Base-by-base conservation (phyloP, 2,329 filamentous ascomycete species). In the Fusarium torreyae region DNA sequence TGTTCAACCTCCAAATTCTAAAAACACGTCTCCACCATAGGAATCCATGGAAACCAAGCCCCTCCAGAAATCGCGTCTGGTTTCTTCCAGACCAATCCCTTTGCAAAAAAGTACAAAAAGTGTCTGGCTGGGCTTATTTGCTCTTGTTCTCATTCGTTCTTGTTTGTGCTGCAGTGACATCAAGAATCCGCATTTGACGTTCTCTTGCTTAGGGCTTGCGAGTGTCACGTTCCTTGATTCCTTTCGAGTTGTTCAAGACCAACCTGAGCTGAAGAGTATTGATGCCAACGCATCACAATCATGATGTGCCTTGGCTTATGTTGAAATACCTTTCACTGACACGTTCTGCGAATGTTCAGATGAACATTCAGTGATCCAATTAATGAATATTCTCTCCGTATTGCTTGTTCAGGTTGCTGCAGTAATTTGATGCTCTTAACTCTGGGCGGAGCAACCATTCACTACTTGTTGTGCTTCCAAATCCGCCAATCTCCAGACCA, bases 11-110 rank as follows among this genome's bases (percentile, higher is more conserved):
- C 62, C 51, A 64, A 42, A 51, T 40, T 64, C 34, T 26, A 44
- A 36, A 55, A 49, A 70, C 67, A 69, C 66, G 67, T 69, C 67
- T 70, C 67, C 67, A 69, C 67, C 67, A 52, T 17, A 28, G 42
- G 53, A 60, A 40, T 49, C 55, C 46, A n/a, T 33, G 8, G 15
- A 49, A 38, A 63, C 28, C 42, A 40, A 45, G 34, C 46, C 51
- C 57, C 49, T 55, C 56, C 42, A 38, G 39, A 34, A 34, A 34
- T 55, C 67, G 67, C 67, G 67, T 68, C 50, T 60, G 53, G 58
- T 40, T 33, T 28, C 33, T 43, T 69, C 34, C 42, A 69, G 46
- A 45, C 67, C 67, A 70, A 70, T 69, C 62, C 57, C 42, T 52
- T 56, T 33, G 33, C 3, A 44, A 22, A 58, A 26, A 45, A 15